Evolutionary conservation across 495 filamentous ascomycete species (phyloP).

Genomic region (Penicillium simplicissimum): DNA sequence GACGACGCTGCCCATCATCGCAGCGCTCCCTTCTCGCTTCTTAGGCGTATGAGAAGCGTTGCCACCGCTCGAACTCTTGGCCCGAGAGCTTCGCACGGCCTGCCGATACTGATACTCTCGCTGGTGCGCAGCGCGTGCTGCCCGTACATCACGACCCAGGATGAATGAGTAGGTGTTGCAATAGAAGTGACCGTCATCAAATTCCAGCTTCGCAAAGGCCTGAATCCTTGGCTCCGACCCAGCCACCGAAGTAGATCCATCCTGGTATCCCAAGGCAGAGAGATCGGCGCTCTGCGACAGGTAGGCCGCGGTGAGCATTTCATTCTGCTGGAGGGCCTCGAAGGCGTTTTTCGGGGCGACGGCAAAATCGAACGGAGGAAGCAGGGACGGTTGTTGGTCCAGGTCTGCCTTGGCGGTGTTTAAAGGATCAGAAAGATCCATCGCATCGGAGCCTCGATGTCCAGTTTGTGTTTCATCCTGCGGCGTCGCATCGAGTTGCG

Average conservation of each 20-base stretch:
- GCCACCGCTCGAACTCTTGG: constrained; percentile 50
- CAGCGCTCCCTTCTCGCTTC: constrained; percentile 48
- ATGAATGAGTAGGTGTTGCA: constrained; percentile 67
- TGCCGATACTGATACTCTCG: constrained; percentile 48
- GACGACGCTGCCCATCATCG: constrained; percentile 52
- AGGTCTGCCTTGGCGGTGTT: constrained; percentile 34
- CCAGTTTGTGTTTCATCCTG: constrained; percentile 12
- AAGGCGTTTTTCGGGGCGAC: constrained; percentile 38
- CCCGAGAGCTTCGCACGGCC: constrained; percentile 41
- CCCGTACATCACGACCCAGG: constrained; percentile 64
- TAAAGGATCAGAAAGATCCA: constrained; percentile 38
- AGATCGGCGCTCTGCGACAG: constrained; percentile 43
- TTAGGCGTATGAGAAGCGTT: constrained; percentile 49
- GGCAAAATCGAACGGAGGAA: constrained; percentile 41
- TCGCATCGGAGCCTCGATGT: constrained; percentile 22
- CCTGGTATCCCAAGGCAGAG: constrained; percentile 44
- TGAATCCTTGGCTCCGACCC: constrained; percentile 54
- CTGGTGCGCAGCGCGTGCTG: constrained; percentile 52
- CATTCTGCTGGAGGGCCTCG: constrained; percentile 44
- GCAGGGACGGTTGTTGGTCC: constrained; percentile 42
- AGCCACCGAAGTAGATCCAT: constrained; percentile 38
- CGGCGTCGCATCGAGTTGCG: constrained; percentile 16
- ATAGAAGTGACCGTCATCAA: constrained; percentile 71
- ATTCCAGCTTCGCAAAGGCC: constrained; percentile 70
- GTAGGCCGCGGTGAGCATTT: constrained; percentile 44